Conservation (phyloP, 2,329 filamentous ascomycete species). For the Cytospora leucostoma region DNA sequence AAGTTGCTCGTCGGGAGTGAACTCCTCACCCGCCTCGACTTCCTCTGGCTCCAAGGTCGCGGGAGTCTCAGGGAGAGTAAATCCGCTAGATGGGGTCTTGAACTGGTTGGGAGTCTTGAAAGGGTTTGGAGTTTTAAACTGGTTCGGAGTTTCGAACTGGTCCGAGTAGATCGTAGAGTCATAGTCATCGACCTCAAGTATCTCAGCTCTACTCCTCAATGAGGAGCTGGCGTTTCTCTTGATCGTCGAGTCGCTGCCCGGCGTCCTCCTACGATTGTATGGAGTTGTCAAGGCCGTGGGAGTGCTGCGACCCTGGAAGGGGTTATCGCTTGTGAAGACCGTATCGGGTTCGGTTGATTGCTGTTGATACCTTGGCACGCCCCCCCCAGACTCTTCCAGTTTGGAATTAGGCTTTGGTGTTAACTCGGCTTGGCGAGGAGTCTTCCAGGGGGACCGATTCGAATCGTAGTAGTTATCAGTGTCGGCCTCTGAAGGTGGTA, state of each 20-base stretch:
- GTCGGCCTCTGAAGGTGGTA: constrained; percentile 53
- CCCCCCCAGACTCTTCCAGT: constrained; percentile 54
- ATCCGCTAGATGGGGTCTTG: constrained; percentile 54
- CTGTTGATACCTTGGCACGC: constrained; percentile 41
- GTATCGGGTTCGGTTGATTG: constrained; percentile 52
- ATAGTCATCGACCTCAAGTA: constrained; percentile 50
- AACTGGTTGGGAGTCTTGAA: constrained; percentile 45
- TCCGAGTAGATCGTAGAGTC: constrained; percentile 56
- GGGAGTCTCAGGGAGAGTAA: constrained; percentile 38
- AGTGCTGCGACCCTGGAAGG: constrained; percentile 85
- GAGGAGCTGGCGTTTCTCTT: constrained; percentile 44
- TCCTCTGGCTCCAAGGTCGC: constrained; percentile 31
- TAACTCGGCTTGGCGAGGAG: constrained; percentile 21
- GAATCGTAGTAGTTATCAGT: constrained; percentile 40
- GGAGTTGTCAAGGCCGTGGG: constrained; percentile 57
- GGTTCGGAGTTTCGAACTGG: constrained; percentile 46
- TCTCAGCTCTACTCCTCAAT: constrained; percentile 49
- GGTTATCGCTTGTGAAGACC: constrained; percentile 86
- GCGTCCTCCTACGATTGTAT: constrained; percentile 52
- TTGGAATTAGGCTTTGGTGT: constrained; percentile 52
- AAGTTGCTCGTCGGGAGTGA: constrained; percentile 86
- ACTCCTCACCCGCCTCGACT: constrained; percentile 81
- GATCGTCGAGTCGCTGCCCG: constrained; percentile 42
- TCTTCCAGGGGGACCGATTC: constrained; percentile 23
- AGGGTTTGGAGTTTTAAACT: too few species aligned